Base-by-base conservation (phyloP, 2,329 filamentous ascomycete species). In the Penicillium sp. region DNA sequence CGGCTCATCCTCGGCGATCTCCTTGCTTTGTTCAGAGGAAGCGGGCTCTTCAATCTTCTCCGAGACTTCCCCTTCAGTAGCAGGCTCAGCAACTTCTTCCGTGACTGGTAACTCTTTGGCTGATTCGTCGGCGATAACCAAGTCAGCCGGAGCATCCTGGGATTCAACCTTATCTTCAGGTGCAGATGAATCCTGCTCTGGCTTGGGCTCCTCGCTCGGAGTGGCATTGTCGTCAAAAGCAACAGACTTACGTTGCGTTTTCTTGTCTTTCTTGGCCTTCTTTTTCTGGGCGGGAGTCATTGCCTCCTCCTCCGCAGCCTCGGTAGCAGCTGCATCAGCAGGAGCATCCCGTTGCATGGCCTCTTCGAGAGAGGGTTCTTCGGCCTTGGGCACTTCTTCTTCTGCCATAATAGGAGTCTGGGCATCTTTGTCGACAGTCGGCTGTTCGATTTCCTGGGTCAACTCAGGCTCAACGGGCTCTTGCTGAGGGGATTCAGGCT, bases 181-280 rank as follows among this genome's bases (percentile, higher is more conserved):
- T 3, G 35, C 44, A 43, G 53, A 21, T 4, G 33, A 25, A 35
- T 60, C 52, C 25, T 59, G 50, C 21, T 63, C 60, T 9, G 36
- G 12, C 29, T 58, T 53, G 3, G 33, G n/a, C n/a, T 60, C 43
- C 31, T 57, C 54, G 12, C 38, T 13, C 23, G 15, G 21, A 9
- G 42, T 51, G 31, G 50, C 17, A 29, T 39, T 23, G 10, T 55
- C 58, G 1, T 58, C 53, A n/a, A 58, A 58, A 48, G 60, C 53
- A n/a, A 65, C 61, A 39, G 63, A 67, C 23, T 66, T 66, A 45
- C 60, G 65, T 38, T 53, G 42, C 56, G 63, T 66, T 25, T 66
- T 66, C 55, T 62, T 67, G 33, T 66, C 63, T 42, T 67, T 61
- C 45, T 65, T 66, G 7, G 57, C 57, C 23, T 65, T 60, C 23